These are phyloP conservation scores for Diaporthe sp. DNA, from an alignment of 2,329 filamentous ascomycete species.

Conservation along the genomic window DNA sequence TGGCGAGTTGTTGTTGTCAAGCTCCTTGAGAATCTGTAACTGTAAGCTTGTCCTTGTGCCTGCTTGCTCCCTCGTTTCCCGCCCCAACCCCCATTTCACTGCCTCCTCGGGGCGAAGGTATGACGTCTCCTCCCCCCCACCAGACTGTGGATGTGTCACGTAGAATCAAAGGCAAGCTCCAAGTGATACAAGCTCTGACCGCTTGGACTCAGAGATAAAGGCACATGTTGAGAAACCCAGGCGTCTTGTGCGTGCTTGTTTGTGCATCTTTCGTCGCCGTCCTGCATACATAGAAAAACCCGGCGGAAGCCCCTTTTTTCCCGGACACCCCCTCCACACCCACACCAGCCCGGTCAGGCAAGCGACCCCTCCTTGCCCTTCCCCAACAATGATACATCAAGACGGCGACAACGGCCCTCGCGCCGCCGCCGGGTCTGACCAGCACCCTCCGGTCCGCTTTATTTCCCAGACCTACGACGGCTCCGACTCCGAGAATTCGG, in stretches of 20 bases:
- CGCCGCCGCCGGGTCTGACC: conserved; percentile 53
- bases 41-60: neutral
- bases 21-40: neutral
- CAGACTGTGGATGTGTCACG: conserved; percentile 18
- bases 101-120: conserved; percentile 9
- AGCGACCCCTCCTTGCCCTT: conserved; percentile 22
- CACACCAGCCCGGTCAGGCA: conserved; percentile 21
- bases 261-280: neutral
- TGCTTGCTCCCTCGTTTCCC: neutral
- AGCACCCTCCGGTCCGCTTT: conserved; percentile 57
- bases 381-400: conserved; percentile 24
- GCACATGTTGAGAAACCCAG: neutral
- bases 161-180: conserved; percentile 3
- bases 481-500: conserved; percentile 79
- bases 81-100: conserved; percentile 1
- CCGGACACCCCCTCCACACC: conserved; percentile 19
- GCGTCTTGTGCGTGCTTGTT: conserved; percentile 15
- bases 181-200: conserved; percentile 16
- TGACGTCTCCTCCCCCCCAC: conserved; percentile 23
- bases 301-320: conserved; percentile 9
- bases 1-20: neutral
- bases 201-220: neutral
- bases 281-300: neutral
- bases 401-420: conserved; percentile 38
- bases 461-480: conserved; percentile 85